Percentiles rank a stretch among this genome's conserved stretches.
Evolutionary conservation across 2,329 filamentous ascomycete genomes (phyloP).

Genomic region (Fusarium secorum): DNA sequence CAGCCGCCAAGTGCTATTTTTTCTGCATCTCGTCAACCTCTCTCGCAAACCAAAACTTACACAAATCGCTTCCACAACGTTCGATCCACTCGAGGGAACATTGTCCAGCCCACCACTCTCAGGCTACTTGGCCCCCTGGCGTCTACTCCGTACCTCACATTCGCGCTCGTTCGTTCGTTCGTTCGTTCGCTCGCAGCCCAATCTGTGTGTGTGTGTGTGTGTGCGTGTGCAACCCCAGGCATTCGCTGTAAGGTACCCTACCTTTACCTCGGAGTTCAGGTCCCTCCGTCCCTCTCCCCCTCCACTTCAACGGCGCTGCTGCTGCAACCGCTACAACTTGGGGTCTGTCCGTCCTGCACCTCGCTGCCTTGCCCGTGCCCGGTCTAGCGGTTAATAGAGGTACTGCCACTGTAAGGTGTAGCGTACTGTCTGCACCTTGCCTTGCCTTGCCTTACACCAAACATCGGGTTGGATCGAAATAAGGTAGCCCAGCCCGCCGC

Average conservation of each 20-base stretch:
- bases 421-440: background rate
- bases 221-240: constrained; percentile 18
- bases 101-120: constrained; percentile 2
- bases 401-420: background rate
- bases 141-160: background rate
- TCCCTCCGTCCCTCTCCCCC: constrained; percentile 10
- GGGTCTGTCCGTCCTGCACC: background rate
- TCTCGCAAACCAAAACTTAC: constrained; percentile 10
- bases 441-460: constrained; percentile 5
- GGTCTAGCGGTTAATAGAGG: constrained; percentile 21
- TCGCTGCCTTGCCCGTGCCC: constrained; percentile 11
- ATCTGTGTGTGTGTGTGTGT: background rate
- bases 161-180: background rate
- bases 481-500: constrained; percentile 34
- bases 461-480: constrained; percentile 35
- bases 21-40: background rate
- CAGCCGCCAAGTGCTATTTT: background rate
- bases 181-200: background rate
- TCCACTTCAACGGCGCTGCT: constrained; percentile 30
- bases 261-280: background rate
- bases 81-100: constrained; percentile 21
- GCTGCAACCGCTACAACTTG: constrained; percentile 7
- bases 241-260: constrained; percentile 36
- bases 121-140: constrained; percentile 19
- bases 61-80: constrained; percentile 30